Conservation (phyloP, 495 filamentous ascomycete species). For the Aspergillus bertholletiae region DNA sequence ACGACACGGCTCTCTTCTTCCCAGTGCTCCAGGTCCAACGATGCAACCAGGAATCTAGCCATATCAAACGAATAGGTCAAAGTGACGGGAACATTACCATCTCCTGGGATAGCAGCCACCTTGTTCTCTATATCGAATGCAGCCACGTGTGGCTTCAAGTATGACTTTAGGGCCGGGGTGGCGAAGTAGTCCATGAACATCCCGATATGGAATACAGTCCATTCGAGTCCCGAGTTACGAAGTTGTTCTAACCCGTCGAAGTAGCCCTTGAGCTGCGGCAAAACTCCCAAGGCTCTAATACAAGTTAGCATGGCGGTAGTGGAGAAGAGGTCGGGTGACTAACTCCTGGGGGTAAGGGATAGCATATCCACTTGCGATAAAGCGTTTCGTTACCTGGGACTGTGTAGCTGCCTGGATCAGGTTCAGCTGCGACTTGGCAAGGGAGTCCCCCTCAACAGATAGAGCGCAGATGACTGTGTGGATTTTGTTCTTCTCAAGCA, state of each 20-base stretch:
- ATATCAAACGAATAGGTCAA: slow-evolving; percentile 45
- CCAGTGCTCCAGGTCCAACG: slow-evolving; percentile 35
- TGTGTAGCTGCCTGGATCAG: slow-evolving; percentile 36
- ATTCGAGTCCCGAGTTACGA: slow-evolving; percentile 28
- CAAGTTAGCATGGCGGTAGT: neutral
- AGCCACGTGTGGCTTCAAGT: slow-evolving; percentile 25
- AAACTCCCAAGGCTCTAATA: neutral
- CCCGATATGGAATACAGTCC: slow-evolving; percentile 36
- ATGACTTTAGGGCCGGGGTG: slow-evolving; percentile 26
- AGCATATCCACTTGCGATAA: slow-evolving; percentile 36
- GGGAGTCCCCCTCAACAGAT: slow-evolving; percentile 17
- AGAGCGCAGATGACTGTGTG: slow-evolving; percentile 44
- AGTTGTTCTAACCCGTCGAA: slow-evolving; percentile 15
- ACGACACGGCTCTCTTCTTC: slow-evolving; percentile 20
- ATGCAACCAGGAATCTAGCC: slow-evolving; percentile 37
- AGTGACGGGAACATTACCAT: slow-evolving; percentile 28
- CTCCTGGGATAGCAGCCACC: slow-evolving; percentile 40
- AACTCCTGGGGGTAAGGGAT: slow-evolving; percentile 11
- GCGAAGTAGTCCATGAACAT: slow-evolving; percentile 44
- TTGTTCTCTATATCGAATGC: slow-evolving; percentile 36
- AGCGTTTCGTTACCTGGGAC: slow-evolving; percentile 33
- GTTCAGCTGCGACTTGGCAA: slow-evolving; percentile 10
- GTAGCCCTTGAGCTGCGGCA: slow-evolving; percentile 14
- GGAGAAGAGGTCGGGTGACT: no score
- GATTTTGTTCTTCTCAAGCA: slow-evolving; percentile 37